A percentile compares a stretch with the other conserved stretches of the same genome.
These are phyloP conservation scores for Umbelopsis sp. DNA, from an alignment of 371 early-diverging fungal species.

Conservation along the genomic window DNA sequence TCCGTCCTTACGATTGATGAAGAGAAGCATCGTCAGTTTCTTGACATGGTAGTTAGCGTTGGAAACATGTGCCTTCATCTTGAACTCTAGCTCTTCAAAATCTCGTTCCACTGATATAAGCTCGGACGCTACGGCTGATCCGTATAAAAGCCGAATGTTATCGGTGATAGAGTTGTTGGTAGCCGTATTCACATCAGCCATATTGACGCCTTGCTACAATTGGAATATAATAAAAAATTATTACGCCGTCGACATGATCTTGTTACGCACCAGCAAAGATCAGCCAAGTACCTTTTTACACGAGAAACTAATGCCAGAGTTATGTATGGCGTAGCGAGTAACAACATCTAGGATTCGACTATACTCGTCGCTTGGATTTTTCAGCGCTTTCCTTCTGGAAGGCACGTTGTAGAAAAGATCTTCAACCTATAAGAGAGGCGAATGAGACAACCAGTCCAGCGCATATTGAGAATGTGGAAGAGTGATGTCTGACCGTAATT, in stretches of 20 bases:
- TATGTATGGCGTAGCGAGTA: slow-evolving; percentile 90
- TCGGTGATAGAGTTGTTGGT: slow-evolving; percentile 62
- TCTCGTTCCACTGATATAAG: slow-evolving; percentile 59
- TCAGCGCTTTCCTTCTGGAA: slow-evolving; percentile 80
- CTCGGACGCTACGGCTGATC: slow-evolving; percentile 73
- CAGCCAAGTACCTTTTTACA: slow-evolving; percentile 74
- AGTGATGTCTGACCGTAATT: slow-evolving; percentile 66
- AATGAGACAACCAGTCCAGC: not conserved
- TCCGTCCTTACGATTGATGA: slow-evolving; percentile 85
- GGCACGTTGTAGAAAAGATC: slow-evolving; percentile 93
- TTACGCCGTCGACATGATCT: not conserved
- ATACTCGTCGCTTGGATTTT: slow-evolving; percentile 86
- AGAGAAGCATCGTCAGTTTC: slow-evolving; percentile 81
- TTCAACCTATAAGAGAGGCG: slow-evolving; percentile 63
- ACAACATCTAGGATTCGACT: slow-evolving; percentile 86
- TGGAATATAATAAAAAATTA: not conserved
- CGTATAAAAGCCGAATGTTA: slow-evolving; percentile 83
- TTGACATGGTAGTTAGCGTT: slow-evolving; percentile 86
- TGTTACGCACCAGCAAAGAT: not conserved
- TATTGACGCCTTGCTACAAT: slow-evolving; percentile 60
- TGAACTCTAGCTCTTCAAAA: slow-evolving; percentile 51
- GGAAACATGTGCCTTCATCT: slow-evolving; percentile 72
- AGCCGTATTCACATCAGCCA: slow-evolving; percentile 79
- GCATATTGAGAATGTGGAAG: not conserved
- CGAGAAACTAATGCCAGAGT: slow-evolving; percentile 77